These are phyloP conservation scores for Trichopus zeylanicus DNA, from an alignment of 116 monocot species.

Conservation along the genomic window DNA sequence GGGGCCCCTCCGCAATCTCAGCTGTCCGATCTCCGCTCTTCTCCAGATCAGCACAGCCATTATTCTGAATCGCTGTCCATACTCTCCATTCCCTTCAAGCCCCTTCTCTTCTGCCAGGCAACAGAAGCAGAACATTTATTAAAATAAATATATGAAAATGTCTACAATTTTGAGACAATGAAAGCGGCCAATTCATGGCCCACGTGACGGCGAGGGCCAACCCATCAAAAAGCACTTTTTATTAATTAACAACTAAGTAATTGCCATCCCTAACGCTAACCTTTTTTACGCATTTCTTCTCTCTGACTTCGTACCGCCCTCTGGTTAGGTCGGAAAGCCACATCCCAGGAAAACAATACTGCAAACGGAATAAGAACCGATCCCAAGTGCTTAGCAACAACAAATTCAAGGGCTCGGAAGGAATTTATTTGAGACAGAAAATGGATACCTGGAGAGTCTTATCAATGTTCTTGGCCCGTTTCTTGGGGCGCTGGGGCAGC, in stretches of 20 bases:
- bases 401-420: too few species aligned
- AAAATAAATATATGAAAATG: too few species aligned
- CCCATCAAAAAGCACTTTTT: neutral
- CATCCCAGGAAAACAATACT: slow-evolving; percentile 86
- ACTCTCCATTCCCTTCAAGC: slow-evolving; percentile 62
- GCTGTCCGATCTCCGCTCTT: too few species aligned
- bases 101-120: slow-evolving; percentile 47
- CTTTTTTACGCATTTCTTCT: slow-evolving; percentile 84
- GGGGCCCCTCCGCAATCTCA: too few species aligned
- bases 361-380: slow-evolving; percentile 12
- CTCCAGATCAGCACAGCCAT: neutral
- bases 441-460: slow-evolving; percentile 70
- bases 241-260: too few species aligned
- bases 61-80: slow-evolving; percentile 59
- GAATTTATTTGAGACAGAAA: too few species aligned
- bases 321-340: slow-evolving; percentile 85
- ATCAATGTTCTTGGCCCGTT: slow-evolving; percentile 65
- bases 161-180: neutral
- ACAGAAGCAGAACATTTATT: too few species aligned
- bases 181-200: neutral
- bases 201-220: neutral
- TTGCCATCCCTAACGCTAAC: too few species aligned
- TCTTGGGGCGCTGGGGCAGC: slow-evolving; percentile 75
- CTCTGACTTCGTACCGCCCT: slow-evolving; percentile 78
- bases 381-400: too few species aligned